These are phyloP conservation scores for Annulohypoxylon stygium DNA, from an alignment of 495 filamentous ascomycete species.

Conservation along the genomic window DNA sequence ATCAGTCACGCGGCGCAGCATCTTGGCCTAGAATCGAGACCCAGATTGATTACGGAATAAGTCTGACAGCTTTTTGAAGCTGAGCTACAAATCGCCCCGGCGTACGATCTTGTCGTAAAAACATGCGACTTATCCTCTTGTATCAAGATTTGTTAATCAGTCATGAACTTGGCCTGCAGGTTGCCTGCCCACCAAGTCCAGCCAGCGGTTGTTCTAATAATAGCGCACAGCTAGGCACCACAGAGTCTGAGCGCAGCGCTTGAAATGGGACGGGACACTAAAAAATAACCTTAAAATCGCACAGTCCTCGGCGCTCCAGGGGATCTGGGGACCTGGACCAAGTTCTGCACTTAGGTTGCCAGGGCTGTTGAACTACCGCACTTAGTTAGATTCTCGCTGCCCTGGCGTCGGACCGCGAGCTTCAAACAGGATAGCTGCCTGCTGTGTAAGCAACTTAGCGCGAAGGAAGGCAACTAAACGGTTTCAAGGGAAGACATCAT, in stretches of 20 bases:
- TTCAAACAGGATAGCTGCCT: slow-evolving; percentile 1
- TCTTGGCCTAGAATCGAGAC: neutral
- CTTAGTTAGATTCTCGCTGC: slow-evolving; percentile 2
- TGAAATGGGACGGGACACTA: slow-evolving; percentile 7
- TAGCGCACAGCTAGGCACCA: neutral
- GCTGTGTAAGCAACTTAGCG: neutral
- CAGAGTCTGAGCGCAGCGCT: neutral
- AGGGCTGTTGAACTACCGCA: neutral
- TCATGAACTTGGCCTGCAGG: neutral
- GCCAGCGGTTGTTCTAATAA: slow-evolving; percentile 20
- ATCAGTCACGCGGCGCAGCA: neutral
- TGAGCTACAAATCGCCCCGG: neutral
- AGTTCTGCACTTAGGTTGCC: neutral
- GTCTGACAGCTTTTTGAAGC: neutral
- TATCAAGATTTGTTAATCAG: neutral
- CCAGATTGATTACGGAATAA: neutral
- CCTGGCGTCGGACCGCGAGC: neutral
- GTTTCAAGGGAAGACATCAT: neutral
- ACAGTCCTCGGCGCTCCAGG: slow-evolving; percentile 22
- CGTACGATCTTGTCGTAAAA: neutral
- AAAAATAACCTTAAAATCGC: slow-evolving; percentile 37
- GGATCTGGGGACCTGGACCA: neutral
- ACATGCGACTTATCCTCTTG: neutral
- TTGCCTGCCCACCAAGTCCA: neutral
- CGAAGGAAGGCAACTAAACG: neutral